Base-by-base conservation (phyloP, 805 yeast genomes). In the Kuraishia piskuri region DNA sequence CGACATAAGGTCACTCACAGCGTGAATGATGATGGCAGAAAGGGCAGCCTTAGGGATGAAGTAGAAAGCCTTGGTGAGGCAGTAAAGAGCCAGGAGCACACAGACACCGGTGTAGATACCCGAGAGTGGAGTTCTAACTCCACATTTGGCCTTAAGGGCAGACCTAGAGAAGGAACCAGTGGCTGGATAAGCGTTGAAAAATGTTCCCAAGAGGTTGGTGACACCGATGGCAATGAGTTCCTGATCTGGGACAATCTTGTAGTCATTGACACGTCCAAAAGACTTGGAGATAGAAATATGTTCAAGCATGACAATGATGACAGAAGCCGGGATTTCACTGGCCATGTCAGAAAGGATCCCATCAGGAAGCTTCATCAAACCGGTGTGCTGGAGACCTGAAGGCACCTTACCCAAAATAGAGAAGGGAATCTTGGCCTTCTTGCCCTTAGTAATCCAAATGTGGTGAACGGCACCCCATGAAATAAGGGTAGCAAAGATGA, bases 161-260 rank as follows among this genome's bases (percentile, higher is more conserved):
- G 96, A 87, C 74, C 97, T 84, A 20, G 96, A 88, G 69, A 91
- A 91, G 1, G 97, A 91, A 49, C 97, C 97, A 3, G 97, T 91
- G 7, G 96, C 90, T 8, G 97, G 97, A 68, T 91, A 91, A 7
- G 97, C 96, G 63, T 82, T 78, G 79, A 91, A 91, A 65, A 90
- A 89, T 21, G 96, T 89, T 60, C 97, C 97, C 60, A 91, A 76
- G 67, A 91, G 76, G 70, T 91, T 91, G 52, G 94, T 86, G 49
- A 86, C 88, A 63, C 97, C 97, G 68, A 91, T 91, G 46, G 97
- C 97, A 63, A 91, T 79, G 53, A 91, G 78, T 69, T 91, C 97
- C 75, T 91, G 97, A 70, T 91, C 92, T 50, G 97, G 96, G 55
- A 84, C 80, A 61, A 91, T 85, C 62, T 88, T 89, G 71, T 91